Evolutionary conservation across 208 protist genomes (phyloP), one percentile per base, ranked within the genome.

Genomic region (Leishmania amazonensis): DNA sequence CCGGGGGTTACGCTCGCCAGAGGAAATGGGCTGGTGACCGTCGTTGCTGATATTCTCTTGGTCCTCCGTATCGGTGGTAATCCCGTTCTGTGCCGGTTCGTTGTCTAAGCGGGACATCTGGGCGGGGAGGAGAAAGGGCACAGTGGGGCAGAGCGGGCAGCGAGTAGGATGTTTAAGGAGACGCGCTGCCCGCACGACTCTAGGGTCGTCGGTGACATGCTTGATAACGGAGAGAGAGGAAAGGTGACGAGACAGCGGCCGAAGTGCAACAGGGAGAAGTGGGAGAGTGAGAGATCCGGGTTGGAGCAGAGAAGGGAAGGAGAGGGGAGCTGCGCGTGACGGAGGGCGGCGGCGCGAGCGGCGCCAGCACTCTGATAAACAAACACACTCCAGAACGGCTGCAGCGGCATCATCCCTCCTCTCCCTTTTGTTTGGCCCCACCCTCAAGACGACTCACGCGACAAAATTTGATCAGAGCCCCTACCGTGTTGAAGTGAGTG

Each of bases 1-100:
- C 2, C 91, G 78, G 15, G 80, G n/a, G 62, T 90, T 89, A 24
- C 85, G 87, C 24, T 74, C 8, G 24, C 31, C 4, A 47, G 42
- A 74, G 51, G 51, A 54, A 13, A 54, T 17, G 51, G 51, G 35
- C n/a, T 80, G 81, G n/a, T 24, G 38, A 38, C 57, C 19, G 57
- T n/a, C 0, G 17, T 0, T 60, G 17, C 21, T n/a, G 57, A 6
- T 11, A 60, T 3, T 11, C 5, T 60, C 5, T 60, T 8, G 21
- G 57, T 60, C 5, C 57, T 8, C 57, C 57, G 15, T 24, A 11
- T 60, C 24, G 57, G 7, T 60, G 57, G 24, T 11, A 21, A n/a
- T 60, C 24, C 24, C 4, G 17, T n/a, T 3, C 7, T n/a, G 6
- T n/a, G 9, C 7, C 1, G 0, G 57, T 60, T 60, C 57, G 21